Base-by-base conservation (phyloP, 768 basidiomycete genomes). In the Kwoniella sp. region DNA sequence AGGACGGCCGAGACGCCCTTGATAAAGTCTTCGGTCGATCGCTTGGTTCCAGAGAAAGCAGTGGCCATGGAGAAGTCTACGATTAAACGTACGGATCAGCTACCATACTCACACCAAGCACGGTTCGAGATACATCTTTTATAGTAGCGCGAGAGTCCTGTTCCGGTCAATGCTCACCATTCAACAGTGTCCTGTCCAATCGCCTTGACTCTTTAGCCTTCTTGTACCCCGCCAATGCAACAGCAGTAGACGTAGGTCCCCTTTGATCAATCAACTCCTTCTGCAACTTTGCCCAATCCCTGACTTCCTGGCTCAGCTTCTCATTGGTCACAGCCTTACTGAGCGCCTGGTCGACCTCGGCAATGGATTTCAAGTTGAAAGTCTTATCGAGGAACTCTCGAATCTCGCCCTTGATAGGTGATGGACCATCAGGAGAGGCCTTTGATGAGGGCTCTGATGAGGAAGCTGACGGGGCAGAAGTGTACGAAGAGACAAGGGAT, bases 221-320 rank as follows among this genome's bases (percentile, higher is more conserved):
- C 51, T 89, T 86, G 58, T 93, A 85, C 0, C 91, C 90, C 70
- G 84, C 82, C 22, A 98, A 83, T n/a, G 94, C 86, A 36, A 98
- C 89, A 77, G 90, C 91, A 68, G 97, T 83, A 70, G 92, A 93
- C 0, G 94, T 96, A 12, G 95, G 95, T 80, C 92, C 93, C 46
- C 91, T 86, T 69, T 84, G 68, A 44, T 85, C 82, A 61, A 99
- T 81, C 30, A 82, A 81, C 15, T 82, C 81, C 61, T 90, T 79
- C 2, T 92, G 92, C 60, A 84, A 78, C 61, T 82, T 79, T 5
- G 95, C 94, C 93, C 94, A 98, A 46, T 80, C 75, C 54, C 83
- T 83, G 55, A 92, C 83, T 12, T 79, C 81, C n/a, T 52, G 48
- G 80, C 76, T 72, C 84, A 69, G 83, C 19, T 82, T 70, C 58